A percentile compares a stretch with the other conserved stretches of the same genome.
Evolutionary conservation across 1,284 basidiomycete genomes (phyloP).

Genomic region (Rhodotorula sp.): DNA sequence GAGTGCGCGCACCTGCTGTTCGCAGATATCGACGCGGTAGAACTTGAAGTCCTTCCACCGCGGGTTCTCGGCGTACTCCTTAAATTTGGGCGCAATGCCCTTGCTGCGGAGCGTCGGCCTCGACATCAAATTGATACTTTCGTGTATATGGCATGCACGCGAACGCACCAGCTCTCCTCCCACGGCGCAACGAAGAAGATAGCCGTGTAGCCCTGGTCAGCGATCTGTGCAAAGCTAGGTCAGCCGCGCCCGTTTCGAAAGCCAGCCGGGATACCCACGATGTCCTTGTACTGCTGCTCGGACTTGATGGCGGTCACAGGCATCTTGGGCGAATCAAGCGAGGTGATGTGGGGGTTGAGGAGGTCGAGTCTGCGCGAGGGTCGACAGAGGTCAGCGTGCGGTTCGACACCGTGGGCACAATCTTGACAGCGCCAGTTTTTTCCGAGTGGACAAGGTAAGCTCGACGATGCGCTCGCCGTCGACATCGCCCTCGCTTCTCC

Average conservation of each 20-base stretch:
- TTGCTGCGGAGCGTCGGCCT: not conserved
- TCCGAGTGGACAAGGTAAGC: too few species aligned
- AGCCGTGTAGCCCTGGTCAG: not conserved
- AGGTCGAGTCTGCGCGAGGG: not conserved
- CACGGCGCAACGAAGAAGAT: conserved; percentile 33
- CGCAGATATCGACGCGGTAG: conserved; percentile 11
- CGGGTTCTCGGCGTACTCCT: conserved; percentile 11
- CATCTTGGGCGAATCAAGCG: conserved; percentile 13
- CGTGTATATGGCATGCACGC: too few species aligned
- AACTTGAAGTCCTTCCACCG: conserved; percentile 20
- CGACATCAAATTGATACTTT: not conserved
- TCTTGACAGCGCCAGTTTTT: too few species aligned
- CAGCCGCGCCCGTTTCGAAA: not conserved
- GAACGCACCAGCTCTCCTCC: conserved; percentile 28
- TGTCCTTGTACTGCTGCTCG: conserved; percentile 24
- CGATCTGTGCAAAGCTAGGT: not conserved
- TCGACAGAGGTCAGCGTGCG: not conserved
- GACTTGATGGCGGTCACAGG: conserved; percentile 28
- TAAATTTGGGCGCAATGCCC: conserved; percentile 29
- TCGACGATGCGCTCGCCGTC: too few species aligned
- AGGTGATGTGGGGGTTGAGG: not conserved
- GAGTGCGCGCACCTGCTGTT: conserved; percentile 1
- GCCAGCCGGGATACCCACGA: not conserved
- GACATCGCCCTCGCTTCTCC: too few species aligned
- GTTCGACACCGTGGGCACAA: not conserved